Percentiles rank a stretch among this genome's conserved stretches.
Conservation (phyloP, 2,329 filamentous ascomycete genomes). For the Xylaria hypoxylon region DNA sequence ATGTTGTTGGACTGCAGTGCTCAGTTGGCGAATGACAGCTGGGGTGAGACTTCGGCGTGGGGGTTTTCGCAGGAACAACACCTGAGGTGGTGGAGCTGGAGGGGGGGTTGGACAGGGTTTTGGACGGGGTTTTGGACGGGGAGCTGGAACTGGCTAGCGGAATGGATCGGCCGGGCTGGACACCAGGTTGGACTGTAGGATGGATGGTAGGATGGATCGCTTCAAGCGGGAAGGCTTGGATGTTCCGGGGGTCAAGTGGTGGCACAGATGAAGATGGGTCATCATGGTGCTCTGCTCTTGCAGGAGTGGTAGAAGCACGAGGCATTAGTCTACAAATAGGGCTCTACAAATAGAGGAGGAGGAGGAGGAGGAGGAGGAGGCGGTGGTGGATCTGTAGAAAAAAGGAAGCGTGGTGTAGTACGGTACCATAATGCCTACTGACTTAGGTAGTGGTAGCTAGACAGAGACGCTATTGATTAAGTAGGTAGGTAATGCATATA, state of each 20-base stretch:
- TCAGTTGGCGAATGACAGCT: conserved; percentile 36
- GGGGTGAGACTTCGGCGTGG: conserved; percentile 27
- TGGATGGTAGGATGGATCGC: conserved; percentile 37
- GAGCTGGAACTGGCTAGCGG: conserved; percentile 5
- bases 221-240: conserved; percentile 47
- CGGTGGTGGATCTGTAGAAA: conserved; percentile 6
- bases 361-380: conserved; percentile 16
- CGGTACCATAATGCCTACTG: background rate
- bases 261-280: conserved; percentile 24
- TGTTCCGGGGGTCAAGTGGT: conserved; percentile 35
- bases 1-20: conserved; percentile 14
- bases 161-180: conserved; percentile 12
- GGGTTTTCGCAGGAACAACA: conserved; percentile 26
- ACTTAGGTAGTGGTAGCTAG: no score
- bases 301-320: conserved; percentile 28
- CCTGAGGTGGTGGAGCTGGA: conserved; percentile 43
- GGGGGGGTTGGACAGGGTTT: conserved; percentile 19
- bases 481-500: background rate
- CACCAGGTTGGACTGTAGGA: no score
- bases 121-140: conserved; percentile 18
- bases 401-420: background rate
- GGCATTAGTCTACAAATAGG: conserved; percentile 38
- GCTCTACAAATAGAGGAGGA: conserved; percentile 9
- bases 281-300: conserved; percentile 30
- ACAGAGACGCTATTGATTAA: no score